Conservation (phyloP, 2,329 filamentous ascomycete genomes). For the Sclerotinia minor region DNA sequence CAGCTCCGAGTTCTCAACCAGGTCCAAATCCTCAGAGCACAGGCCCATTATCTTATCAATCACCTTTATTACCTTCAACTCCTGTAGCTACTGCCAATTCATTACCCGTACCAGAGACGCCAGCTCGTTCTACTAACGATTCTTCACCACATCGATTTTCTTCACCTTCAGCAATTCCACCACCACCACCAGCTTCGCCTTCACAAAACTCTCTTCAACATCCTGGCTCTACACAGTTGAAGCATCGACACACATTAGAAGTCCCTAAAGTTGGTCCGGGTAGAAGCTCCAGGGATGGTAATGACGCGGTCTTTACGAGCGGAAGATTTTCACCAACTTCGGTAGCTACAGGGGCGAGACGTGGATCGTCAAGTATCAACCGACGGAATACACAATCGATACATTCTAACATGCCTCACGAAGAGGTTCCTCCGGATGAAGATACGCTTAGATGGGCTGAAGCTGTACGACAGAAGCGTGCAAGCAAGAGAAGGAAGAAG, state of each 20-base stretch:
- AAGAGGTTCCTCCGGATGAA: conserved; percentile 83
- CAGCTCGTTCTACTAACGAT: conserved; percentile 36
- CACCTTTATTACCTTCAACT: conserved; percentile 38
- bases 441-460: conserved; percentile 92
- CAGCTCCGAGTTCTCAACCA: conserved; percentile 34
- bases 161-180: conserved; percentile 60
- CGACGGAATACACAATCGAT: conserved; percentile 81
- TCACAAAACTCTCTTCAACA: conserved; percentile 43
- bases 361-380: conserved; percentile 80
- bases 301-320: conserved; percentile 66
- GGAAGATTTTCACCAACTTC: conserved; percentile 75
- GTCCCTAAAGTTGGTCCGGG: conserved; percentile 70
- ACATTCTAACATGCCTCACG: conserved; percentile 78
- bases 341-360: conserved; percentile 56
- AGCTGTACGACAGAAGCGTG: conserved; percentile 85
- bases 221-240: conserved; percentile 58
- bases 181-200: conserved; percentile 50
- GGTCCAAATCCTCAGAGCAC: conserved; percentile 40
- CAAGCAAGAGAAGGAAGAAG: conserved; percentile 77
- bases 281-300: conserved; percentile 71
- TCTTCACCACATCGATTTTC: conserved; percentile 54
- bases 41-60: conserved; percentile 40
- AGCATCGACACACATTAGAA: conserved; percentile 85
- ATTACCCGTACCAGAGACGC: conserved; percentile 30
- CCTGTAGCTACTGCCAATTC: conserved; percentile 36